Evolutionary conservation across 2,329 filamentous ascomycete species (phyloP).

Genomic region (Fusarium algeriense): DNA sequence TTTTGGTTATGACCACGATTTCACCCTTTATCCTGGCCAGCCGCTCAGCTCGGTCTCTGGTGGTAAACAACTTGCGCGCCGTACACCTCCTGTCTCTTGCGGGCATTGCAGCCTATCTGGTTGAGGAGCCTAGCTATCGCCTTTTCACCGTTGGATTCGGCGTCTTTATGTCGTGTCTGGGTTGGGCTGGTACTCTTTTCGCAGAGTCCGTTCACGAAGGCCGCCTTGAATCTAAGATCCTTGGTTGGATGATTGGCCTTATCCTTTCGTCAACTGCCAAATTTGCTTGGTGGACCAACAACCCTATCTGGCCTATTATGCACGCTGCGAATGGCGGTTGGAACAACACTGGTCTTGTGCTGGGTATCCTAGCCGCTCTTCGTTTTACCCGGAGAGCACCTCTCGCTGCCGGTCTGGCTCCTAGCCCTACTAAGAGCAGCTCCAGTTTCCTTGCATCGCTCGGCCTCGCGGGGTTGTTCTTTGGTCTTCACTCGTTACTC

Average conservation of each 20-base stretch:
- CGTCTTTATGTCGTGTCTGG: slow-evolving; percentile 82
- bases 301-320: slow-evolving; percentile 96
- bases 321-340: slow-evolving; percentile 90
- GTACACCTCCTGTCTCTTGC: slow-evolving; percentile 82
- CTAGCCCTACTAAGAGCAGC: slow-evolving; percentile 63
- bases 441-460: slow-evolving; percentile 79
- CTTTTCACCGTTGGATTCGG: slow-evolving; percentile 86
- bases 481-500: slow-evolving; percentile 89
- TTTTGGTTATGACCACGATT: slow-evolving; percentile 84
- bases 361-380: slow-evolving; percentile 81
- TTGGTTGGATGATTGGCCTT: slow-evolving; percentile 84
- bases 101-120: slow-evolving; percentile 83
- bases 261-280: slow-evolving; percentile 89
- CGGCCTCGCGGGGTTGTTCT: slow-evolving; percentile 86
- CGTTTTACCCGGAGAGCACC: slow-evolving; percentile 78
- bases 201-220: slow-evolving; percentile 79
- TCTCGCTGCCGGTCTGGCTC: slow-evolving; percentile 55
- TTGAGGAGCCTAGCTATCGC: slow-evolving; percentile 78
- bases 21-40: slow-evolving; percentile 85
- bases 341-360: slow-evolving; percentile 83
- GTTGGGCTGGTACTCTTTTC: slow-evolving; percentile 86
- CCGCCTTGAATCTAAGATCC: slow-evolving; percentile 83
- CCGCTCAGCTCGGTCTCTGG: slow-evolving; percentile 73
- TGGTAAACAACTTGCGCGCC: slow-evolving; percentile 75
- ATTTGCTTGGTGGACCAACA: slow-evolving; percentile 94